phyloP scores from a whole-genome alignment of 2,329 filamentous ascomycete genomes.

The Nigrospora osmanthi region DNA sequence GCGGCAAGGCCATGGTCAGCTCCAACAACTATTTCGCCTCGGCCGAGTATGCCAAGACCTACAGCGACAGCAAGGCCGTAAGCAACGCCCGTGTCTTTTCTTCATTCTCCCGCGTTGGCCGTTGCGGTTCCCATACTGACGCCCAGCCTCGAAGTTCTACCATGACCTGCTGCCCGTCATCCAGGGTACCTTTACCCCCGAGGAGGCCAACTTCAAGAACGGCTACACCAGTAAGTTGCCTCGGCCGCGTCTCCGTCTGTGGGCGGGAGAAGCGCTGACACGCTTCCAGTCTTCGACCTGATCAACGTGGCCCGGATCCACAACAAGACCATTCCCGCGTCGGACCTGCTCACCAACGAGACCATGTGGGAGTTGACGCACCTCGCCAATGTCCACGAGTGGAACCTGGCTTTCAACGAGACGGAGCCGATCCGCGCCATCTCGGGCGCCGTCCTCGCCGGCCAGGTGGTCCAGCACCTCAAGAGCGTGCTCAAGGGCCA shows the following conservation, averaged over 20 bases:
- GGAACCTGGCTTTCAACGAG: conserved; percentile 72
- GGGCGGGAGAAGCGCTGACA: not conserved
- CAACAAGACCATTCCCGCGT: conserved; percentile 50
- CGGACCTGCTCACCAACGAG: conserved; percentile 49
- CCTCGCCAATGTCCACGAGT: conserved; percentile 77
- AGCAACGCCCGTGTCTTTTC: too few species aligned
- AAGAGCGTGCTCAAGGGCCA: conserved; percentile 38
- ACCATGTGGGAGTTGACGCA: conserved; percentile 56
- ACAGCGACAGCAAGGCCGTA: conserved; percentile 41
- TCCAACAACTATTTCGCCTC: conserved; percentile 47
- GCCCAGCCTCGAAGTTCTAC: conserved; percentile 36
- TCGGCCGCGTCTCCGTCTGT: not conserved
- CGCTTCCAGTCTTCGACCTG: conserved; percentile 45
- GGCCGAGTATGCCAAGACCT: conserved; percentile 33
- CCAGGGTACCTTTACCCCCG: conserved; percentile 39
- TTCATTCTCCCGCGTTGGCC: too few species aligned
- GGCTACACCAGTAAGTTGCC: conserved; percentile 48
- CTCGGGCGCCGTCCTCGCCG: conserved; percentile 48
- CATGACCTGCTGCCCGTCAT: conserved; percentile 44
- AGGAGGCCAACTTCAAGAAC: conserved; percentile 46
- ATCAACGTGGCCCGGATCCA: conserved; percentile 54
- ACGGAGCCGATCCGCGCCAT: conserved; percentile 59
- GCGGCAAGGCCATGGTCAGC: conserved; percentile 44
- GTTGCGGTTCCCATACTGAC: too few species aligned
- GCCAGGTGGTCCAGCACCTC: conserved; percentile 44